Base-by-base conservation (phyloP, 78 protist genomes). In the Bodo saltans region DNA sequence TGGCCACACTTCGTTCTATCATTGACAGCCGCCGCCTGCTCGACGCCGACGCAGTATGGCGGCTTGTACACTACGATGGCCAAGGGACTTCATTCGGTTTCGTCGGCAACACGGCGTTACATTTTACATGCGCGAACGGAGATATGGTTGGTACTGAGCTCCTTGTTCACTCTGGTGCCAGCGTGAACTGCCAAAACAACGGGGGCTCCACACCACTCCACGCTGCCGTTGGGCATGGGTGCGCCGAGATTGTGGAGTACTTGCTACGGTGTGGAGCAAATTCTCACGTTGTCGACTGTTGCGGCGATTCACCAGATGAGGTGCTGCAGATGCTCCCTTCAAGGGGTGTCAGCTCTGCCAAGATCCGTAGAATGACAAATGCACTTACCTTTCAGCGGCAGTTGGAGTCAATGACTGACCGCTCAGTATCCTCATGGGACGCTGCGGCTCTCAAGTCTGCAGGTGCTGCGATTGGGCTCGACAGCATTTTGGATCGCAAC, bases 151-250 rank as follows among this genome's bases (percentile, higher is more conserved):
- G 47, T 3, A 3, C 33, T 29, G 12, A 3, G 34, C 67, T 78
- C 12, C 68, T 81, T 28, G 17, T 69, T 29, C 39, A 67, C 39
- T 2, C 12, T 17, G 85, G 85, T 23, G 80, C 85, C 29, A n/a
- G 33, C 74, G 29, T 68, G 40, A 42, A 81, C 74, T 17, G 17
- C 39, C 74, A 35, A 27, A 81, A 81, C 68, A 81, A 68, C 68
- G 74, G 85, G 27, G 74, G 85, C 12, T 71, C 78, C 38, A 69
- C 85, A 17, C 72, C 85, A 27, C 39, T 81, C 33, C 85, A 81
- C 68, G 12, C 74, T 11, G 85, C 85, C 11, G n/a, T 38, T 53
- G 12, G 73, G 28, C 12, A 81, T 12, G 70, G 70, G 1, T 3
- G 25, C 1, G 42, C 73, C 33, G 53, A 1, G 47, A 1, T 60